Base-by-base conservation (phyloP, 768 basidiomycete genomes). In the Agaricus sinodeliciosus region DNA sequence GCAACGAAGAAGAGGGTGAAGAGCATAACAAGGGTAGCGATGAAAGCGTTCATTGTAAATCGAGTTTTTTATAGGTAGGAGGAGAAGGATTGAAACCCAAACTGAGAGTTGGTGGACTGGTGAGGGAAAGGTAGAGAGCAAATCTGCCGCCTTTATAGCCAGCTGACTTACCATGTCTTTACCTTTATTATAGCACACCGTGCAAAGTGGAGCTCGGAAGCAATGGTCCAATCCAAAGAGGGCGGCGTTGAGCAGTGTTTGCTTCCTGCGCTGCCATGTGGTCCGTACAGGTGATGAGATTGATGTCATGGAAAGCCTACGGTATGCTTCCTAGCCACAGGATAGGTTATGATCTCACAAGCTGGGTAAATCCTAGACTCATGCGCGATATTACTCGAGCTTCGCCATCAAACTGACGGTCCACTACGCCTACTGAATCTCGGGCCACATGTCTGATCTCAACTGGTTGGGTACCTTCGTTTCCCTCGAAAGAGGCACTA, bases 1-100 rank as follows among this genome's bases (percentile, higher is more conserved):
- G 57, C 61, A 56, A 64, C 54, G 35, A 62, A 59, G 43, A 62
- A 37, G 59, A 67, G 57, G 28, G 65, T 48, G 56, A 64, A 43
- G 48, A 65, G 39, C 45, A 60, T 34, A 57, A 68, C 57, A 55
- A 65, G 26, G 47, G 62, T 45, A 12, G 62, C 56, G 37, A 57
- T 51, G 49, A 62, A 49, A 51, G 45, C 18, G 39, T 48, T 54
- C 52, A 54, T 54, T 12, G 44, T 48, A 19, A 37, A 25, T 48
- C 26, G 9, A 37, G 13, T 13, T 48, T 54, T 42, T 18, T 9
- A 8, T 43, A 31, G 31, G 7, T 22, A 22, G 22, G 15, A n/a
- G 19, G 11, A 34, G 31, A 18, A 26, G 25, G 11, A 16, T 34
- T 7, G 19, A 43, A 34, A 51, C 34, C 40, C 31, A 19, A 34